Evolutionary conservation across 164 flowering plant genomes (phyloP).

Genomic region (Houttuynia cordata): DNA sequence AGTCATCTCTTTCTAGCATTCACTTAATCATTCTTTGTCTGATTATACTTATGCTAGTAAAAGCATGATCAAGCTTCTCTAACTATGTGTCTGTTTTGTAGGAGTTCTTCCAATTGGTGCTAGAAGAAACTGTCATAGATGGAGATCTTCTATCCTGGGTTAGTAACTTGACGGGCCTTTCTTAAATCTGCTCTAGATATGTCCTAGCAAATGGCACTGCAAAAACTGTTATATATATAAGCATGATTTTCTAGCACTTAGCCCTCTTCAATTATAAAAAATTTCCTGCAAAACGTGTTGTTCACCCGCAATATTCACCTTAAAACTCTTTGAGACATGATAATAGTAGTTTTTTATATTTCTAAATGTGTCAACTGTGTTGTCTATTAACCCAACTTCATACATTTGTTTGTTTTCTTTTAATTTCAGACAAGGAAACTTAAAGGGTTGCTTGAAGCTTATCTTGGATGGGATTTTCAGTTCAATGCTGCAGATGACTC

Average conservation of each 20-base stretch:
- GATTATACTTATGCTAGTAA: no score
- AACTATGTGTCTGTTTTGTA: constrained; percentile 17
- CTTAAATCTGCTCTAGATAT: no score
- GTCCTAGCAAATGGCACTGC: no score
- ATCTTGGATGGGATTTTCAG: constrained; percentile 70
- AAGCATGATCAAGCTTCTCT: background rate
- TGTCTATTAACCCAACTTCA: background rate
- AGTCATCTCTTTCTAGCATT: no score
- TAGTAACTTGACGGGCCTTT: constrained; percentile 8
- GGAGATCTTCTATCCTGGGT: constrained; percentile 89
- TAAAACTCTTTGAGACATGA: no score
- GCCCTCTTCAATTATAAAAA: no score
- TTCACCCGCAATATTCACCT: no score
- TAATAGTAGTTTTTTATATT: no score
- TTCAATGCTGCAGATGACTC: constrained; percentile 37
- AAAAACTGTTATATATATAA: no score
- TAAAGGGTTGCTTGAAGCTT: constrained; percentile 47
- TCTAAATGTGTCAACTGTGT: background rate
- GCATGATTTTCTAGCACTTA: no score
- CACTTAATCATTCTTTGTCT: background rate
- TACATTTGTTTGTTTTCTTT: background rate
- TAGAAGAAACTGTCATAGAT: constrained; percentile 66
- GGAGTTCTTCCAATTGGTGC: constrained; percentile 74
- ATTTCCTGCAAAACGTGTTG: no score
- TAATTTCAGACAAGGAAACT: constrained; percentile 58